Conservation (phyloP, 2,329 filamentous ascomycete species). For the Calycina herbarum region DNA sequence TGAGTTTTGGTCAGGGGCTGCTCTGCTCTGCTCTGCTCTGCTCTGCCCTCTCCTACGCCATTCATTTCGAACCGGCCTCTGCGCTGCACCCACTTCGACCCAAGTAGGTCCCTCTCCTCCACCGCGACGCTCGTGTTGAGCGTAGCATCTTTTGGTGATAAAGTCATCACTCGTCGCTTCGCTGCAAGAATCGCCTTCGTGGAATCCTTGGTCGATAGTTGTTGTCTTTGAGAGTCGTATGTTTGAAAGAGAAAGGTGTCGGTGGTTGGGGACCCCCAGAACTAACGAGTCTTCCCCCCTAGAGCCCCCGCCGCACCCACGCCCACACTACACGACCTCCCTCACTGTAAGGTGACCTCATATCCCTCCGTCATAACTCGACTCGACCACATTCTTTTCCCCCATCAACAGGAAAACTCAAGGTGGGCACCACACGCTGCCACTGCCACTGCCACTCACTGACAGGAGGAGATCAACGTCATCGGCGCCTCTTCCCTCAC, state of each 20-base stretch:
- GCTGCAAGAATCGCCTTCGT: background rate
- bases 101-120: no score
- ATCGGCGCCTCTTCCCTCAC: conserved; percentile 3
- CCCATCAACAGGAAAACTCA: background rate
- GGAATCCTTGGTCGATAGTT: background rate
- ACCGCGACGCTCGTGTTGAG: no score
- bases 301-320: background rate
- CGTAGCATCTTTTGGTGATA: no score
- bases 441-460: background rate
- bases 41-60: background rate
- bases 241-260: conserved; percentile 3
- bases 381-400: background rate
- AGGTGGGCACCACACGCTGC: background rate
- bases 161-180: background rate
- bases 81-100: background rate
- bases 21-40: no score
- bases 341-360: conserved; percentile 4
- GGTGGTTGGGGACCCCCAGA: background rate
- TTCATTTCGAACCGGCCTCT: background rate
- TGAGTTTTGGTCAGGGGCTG: background rate
- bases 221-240: background rate
- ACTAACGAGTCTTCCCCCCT: background rate
- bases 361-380: background rate
- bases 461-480: no score
- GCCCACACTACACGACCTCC: background rate